Evolutionary conservation across 2,329 filamentous ascomycete species (phyloP).

Genomic region (Ophioceras dolichostomum): DNA sequence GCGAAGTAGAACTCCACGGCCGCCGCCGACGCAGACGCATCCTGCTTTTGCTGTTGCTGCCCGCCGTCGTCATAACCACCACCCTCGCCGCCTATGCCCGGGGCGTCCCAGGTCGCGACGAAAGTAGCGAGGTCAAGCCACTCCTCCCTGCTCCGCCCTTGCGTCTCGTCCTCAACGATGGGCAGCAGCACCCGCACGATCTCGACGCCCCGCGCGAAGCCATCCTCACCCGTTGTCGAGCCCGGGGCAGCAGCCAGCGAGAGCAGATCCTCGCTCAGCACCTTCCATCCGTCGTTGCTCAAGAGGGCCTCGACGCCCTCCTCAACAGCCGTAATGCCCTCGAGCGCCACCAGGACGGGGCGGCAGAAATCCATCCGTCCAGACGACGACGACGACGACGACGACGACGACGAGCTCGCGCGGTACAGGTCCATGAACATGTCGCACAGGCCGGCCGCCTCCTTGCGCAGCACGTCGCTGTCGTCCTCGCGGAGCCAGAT

Average conservation of each 20-base stretch:
- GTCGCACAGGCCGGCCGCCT: slow-evolving; percentile 47
- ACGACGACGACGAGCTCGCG: background rate
- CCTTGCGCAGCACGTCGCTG: slow-evolving; percentile 41
- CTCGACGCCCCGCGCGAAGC: slow-evolving; percentile 37
- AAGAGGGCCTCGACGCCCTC: slow-evolving; percentile 35
- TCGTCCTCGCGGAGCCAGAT: slow-evolving; percentile 63
- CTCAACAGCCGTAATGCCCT: slow-evolving; percentile 39
- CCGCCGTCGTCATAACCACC: slow-evolving; percentile 8
- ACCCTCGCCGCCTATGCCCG: too few species aligned
- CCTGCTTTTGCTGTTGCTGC: slow-evolving; percentile 1
- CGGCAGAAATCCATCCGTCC: slow-evolving; percentile 41
- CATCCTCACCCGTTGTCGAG: slow-evolving; percentile 13
- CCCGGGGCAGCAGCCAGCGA: slow-evolving; percentile 17
- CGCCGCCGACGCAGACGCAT: slow-evolving; percentile 1
- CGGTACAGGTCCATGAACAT: slow-evolving; percentile 52
- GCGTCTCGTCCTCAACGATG: slow-evolving; percentile 32
- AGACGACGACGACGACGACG: slow-evolving; percentile 9
- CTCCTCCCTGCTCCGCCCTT: slow-evolving; percentile 32
- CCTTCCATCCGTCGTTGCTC: slow-evolving; percentile 38
- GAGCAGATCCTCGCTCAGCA: slow-evolving; percentile 37
- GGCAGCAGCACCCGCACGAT: slow-evolving; percentile 42
- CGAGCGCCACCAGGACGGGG: slow-evolving; percentile 44
- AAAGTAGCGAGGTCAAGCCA: slow-evolving; percentile 45
- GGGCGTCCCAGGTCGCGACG: slow-evolving; percentile 34
- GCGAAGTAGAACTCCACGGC: slow-evolving; percentile 38